Percentiles rank a stretch among this genome's conserved stretches.
Conservation (phyloP, 2,329 filamentous ascomycete species). For the Xylaria digitata region DNA sequence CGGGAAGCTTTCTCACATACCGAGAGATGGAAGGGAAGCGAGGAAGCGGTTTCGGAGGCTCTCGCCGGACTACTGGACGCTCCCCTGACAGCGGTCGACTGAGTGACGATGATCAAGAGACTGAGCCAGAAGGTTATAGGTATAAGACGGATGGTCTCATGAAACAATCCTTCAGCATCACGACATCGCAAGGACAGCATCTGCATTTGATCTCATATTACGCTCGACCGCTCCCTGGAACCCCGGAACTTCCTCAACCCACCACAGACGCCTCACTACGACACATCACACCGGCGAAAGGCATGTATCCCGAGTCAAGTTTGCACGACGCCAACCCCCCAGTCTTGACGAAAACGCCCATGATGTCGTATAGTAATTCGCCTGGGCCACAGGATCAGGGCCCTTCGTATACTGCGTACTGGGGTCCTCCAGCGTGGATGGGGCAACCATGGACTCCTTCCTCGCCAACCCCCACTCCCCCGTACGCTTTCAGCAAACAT, state of each 20-base stretch:
- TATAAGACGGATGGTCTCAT: slow-evolving; percentile 97
- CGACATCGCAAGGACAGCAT: slow-evolving; percentile 86
- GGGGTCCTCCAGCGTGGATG: slow-evolving; percentile 54
- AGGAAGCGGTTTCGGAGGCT: slow-evolving; percentile 76
- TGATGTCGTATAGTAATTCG: slow-evolving; percentile 60
- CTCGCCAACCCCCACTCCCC: slow-evolving; percentile 56
- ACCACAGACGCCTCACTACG: slow-evolving; percentile 82
- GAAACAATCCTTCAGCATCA: slow-evolving; percentile 99
- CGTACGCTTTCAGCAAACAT: slow-evolving; percentile 40
- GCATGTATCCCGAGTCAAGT: slow-evolving; percentile 97
- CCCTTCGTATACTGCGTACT: slow-evolving; percentile 51
- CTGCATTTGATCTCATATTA: slow-evolving; percentile 98
- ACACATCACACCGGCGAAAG: slow-evolving; percentile 87
- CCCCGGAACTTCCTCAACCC: slow-evolving; percentile 81
- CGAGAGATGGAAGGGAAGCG: slow-evolving; percentile 99
- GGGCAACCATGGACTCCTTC: slow-evolving; percentile 50
- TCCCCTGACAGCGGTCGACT: slow-evolving; percentile 84
- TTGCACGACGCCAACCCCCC: slow-evolving; percentile 86
- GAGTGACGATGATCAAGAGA: slow-evolving; percentile 87
- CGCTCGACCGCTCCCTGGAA: slow-evolving; percentile 79
- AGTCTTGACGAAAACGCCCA: slow-evolving; percentile 80
- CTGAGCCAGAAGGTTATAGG: slow-evolving; percentile 88
- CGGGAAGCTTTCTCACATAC: slow-evolving; percentile 96
- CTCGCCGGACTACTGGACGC: slow-evolving; percentile 72
- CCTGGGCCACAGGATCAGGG: slow-evolving; percentile 46